Conservation (phyloP, 306 rosid genomes). For the Trifolium fragiferum region DNA sequence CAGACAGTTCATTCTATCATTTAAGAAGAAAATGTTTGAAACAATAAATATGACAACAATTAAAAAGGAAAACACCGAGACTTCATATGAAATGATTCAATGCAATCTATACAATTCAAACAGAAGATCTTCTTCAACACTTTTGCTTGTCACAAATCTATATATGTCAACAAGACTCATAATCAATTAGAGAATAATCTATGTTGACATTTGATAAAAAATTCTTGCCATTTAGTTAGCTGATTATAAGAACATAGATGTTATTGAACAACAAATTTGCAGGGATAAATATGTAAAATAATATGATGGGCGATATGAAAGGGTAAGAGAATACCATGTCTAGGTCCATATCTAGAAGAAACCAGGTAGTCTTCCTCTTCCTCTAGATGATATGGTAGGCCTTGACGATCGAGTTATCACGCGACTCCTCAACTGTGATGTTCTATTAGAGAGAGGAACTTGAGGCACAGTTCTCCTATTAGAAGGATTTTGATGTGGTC, state of each 20-base stretch:
- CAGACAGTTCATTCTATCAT: no score
- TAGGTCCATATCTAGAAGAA: constrained; percentile 85
- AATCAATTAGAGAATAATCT: constrained; percentile 25
- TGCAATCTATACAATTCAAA: no score
- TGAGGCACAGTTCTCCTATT: constrained; percentile 59
- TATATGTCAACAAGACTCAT: no score
- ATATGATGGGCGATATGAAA: not conserved
- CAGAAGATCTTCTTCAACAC: no score
- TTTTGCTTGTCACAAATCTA: no score
- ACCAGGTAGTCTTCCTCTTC: constrained; percentile 61
- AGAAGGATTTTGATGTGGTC: constrained; percentile 56
- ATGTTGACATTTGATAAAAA: constrained; percentile 17
- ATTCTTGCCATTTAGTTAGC: constrained; percentile 9
- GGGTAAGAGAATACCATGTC: constrained; percentile 62
- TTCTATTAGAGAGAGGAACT: constrained; percentile 59
- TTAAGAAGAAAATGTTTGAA: no score
- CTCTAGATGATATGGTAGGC: constrained; percentile 52
- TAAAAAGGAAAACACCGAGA: no score
- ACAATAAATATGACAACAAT: no score
- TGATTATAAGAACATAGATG: constrained; percentile 19
- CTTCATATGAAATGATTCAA: no score
- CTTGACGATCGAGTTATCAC: constrained; percentile 47
- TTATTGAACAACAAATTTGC: not conserved
- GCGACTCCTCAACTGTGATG: constrained; percentile 70
- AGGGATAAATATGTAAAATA: not conserved